Base-by-base conservation (phyloP, 257 asterid genomes). In the Handroanthus guayacan region DNA sequence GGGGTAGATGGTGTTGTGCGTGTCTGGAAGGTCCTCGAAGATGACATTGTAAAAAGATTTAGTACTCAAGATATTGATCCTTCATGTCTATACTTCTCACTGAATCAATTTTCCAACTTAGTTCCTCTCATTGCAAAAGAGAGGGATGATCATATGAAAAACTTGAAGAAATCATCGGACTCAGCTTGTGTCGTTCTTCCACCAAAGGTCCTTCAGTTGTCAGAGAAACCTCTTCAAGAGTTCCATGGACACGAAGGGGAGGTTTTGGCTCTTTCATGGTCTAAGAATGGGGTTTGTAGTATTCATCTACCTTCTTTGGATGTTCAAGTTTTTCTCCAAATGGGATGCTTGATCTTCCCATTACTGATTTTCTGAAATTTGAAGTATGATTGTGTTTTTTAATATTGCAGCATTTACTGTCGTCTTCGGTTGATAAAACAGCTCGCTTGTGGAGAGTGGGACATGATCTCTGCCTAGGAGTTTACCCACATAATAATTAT, bases 371-470 rank as follows among this genome's bases (percentile, higher is more conserved):
- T 18, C 34, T 12, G 44, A 9, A 12, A 63, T 44, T 18, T 44
- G 39, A 17, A 67, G 55, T n/a, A 2, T 67, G 52, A 25, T 79
- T 57, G 39, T 13, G 48, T 78, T 75, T 14, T 62, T 64, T 54
- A 25, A 10, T 57, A 50, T 74, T 80, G 89, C 94, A 94, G 98
- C 81, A 79, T 78, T 84, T 94, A 60, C 87, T 94, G 64, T 94
- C 99, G 5, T 89, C 97, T 13, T 94, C 99, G 0, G 90, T 88
- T 66, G 99, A 94, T 83, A 87, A 87, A 77, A 88, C 99, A 66
- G 97, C 91, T 78, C 97, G 99, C 13, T 60, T 94, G 82, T 94
- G 99, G 99, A 84, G 84, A 89, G 83, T 94, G 57, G 99, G 95
- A 20, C 67, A 74, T 52, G 96, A 92, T 71, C 76, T 84, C 51